Base-by-base conservation (phyloP, 1,284 basidiomycete species). In the Agaricales sp. region DNA sequence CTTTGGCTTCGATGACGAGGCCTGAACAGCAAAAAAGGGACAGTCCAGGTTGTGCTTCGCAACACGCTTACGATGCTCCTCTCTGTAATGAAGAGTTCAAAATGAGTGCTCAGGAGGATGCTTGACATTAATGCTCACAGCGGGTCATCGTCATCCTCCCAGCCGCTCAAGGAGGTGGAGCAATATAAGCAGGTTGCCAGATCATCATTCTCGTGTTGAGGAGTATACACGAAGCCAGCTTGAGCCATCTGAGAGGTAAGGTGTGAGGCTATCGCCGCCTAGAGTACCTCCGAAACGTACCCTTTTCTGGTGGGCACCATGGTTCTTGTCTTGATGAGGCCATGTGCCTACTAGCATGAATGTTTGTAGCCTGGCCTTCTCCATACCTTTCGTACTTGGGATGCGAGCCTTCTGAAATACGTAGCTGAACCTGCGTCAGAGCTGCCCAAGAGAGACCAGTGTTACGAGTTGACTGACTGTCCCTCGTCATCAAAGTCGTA, bases 111-210 rank as follows among this genome's bases (percentile, higher is more conserved):
- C 16, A 41, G 38, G 37, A 26, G 41, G 16, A 46, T n/a, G n/a
- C n/a, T 18, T 20, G 14, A 20, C 53, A 59, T 25, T 37, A 59
- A 56, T 70, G 64, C 80, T 48, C 64, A 87, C 90, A 79, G 63
- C 19, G 90, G 90, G 60, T 92, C 80, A 60, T 93, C 90, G 11
- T 74, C 77, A 26, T 71, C 67, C 51, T 90, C 87, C 90, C 90
- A 93, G 3, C 85, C 87, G 51, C 79, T 79, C 2, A 92, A 73
- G 2, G 79, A 73, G 35, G 83, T 71, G 43, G 77, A 69, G 61
- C 90, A 93, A 57, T 90, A 87, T 2, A 90, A 69, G 61, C 90
- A 93, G 0, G 78, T 77, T 0, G 79, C 87, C 0, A 79, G 77
- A 60, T 93, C 90, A 51, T 87, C 82, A 2, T 74, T 79, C 2